Evolutionary conservation across 2,329 filamentous ascomycete species (phyloP).

Genomic region (Daldinia sp.): DNA sequence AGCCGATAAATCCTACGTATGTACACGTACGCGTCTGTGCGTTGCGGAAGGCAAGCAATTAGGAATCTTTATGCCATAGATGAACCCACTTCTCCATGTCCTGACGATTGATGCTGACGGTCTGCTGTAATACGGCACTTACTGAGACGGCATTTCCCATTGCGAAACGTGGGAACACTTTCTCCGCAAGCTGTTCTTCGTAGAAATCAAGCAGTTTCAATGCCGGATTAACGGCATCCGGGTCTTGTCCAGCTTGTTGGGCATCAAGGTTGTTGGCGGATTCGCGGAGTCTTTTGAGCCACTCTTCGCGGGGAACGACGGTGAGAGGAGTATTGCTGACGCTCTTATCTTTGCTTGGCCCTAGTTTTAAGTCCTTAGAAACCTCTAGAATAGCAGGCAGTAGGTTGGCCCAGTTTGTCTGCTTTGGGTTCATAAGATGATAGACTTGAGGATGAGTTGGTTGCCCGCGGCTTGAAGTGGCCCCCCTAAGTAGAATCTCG

Average conservation of each 20-base stretch:
- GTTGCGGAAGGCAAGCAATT: background rate
- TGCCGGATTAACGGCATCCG: background rate
- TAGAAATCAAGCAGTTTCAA: background rate
- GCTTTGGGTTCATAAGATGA: conserved; percentile 14
- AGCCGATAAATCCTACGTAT: background rate
- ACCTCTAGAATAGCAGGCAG: background rate
- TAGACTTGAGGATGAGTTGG: background rate
- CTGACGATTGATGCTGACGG: background rate
- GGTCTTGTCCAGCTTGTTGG: background rate
- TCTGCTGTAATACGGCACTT: background rate
- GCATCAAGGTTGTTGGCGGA: conserved; percentile 1
- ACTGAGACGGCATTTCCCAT: background rate
- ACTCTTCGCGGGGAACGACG: conserved; percentile 12
- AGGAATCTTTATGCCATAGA: background rate
- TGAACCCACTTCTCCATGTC: background rate
- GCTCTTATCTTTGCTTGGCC: background rate
- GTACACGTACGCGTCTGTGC: background rate
- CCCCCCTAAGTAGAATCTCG: background rate
- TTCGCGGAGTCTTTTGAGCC: conserved; percentile 10
- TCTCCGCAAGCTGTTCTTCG: background rate
- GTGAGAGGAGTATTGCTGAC: background rate
- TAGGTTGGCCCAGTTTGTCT: background rate
- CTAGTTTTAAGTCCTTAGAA: background rate
- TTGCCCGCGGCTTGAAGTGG: background rate
- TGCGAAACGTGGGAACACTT: background rate